Evolutionary conservation across 2,329 filamentous ascomycete species (phyloP), one percentile per base, ranked within the genome.

Genomic region (Pseudocercospora crystallina): DNA sequence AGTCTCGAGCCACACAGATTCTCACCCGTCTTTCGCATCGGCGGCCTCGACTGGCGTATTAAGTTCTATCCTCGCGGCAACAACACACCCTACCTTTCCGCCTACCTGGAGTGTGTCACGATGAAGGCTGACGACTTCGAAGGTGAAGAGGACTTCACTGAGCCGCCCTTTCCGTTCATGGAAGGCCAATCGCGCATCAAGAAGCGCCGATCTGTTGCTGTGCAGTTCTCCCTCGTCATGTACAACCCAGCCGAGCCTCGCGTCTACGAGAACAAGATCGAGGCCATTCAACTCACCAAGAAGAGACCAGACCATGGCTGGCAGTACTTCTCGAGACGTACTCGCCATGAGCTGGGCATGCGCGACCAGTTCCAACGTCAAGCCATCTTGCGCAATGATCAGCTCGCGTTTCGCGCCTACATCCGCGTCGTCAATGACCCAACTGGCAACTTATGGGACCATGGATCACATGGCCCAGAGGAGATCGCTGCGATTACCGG

Each of bases 31-130:
- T 77, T 81, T 9, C 75, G 69, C 20, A 71, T 85, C 49, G 82
- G 80, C 14, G 81, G 80, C 14, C 77, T 80, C 54, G 81, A 83
- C 63, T 85, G 82, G 82, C 81, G 78, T 48, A 80, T 85, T 70
- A 85, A 85, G 65, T 81, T 84, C 62, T 84, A 81, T 58, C 82
- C 82, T 2, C 76, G 76, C 38, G 82, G 82, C 14, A 83, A 84
- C 31, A 77, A 79, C 56, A 76, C 78, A 2, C 75, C 78, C 34
- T 79, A 79, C 30, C 64, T 84, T 45, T 83, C 81, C 57, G 73
- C 83, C 17, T 85, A 84, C 58, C 69, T 85, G 32, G 81, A 84
- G 62, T 83, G 80, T 62, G 77, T 81, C n/a, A 75, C 72, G 13
- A 76, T 80, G 10, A 52, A 58, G 44, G 44, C 61, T 5, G 40